Conservation (phyloP, 768 basidiomycete genomes). For the Tephrocybe rancida region DNA sequence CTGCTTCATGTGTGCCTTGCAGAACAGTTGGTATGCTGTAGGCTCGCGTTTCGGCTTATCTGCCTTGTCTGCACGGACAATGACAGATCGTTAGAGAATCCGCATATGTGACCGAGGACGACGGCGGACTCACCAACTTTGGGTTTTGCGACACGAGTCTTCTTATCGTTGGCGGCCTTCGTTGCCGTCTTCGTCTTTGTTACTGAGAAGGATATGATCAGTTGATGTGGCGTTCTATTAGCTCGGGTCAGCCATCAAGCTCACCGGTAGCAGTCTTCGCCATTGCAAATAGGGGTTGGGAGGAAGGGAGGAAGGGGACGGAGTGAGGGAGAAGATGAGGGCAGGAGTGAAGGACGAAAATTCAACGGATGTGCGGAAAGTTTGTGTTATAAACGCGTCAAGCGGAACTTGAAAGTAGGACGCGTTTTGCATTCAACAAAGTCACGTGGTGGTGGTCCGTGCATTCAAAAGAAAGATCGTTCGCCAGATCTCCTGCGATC, state of each 20-base stretch:
- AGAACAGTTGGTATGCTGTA: slow-evolving; percentile 59
- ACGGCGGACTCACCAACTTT: slow-evolving; percentile 32
- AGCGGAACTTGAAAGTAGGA: slow-evolving; percentile 15
- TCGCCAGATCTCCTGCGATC: slow-evolving; percentile 3
- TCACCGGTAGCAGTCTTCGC: slow-evolving; percentile 53
- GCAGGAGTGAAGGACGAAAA: slow-evolving; percentile 15
- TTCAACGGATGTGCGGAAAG: slow-evolving; percentile 12
- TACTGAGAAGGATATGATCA: slow-evolving; percentile 29
- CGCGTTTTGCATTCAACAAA: slow-evolving; percentile 13
- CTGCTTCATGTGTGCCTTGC: slow-evolving; percentile 55
- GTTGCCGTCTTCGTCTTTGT: slow-evolving; percentile 61
- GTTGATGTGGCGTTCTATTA: slow-evolving; percentile 6
- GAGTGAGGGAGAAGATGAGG: slow-evolving; percentile 17
- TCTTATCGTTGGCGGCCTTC: slow-evolving; percentile 49
- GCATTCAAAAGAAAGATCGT: slow-evolving; percentile 7
- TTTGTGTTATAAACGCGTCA: slow-evolving; percentile 22
- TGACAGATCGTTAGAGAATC: not conserved
- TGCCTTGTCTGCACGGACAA: slow-evolving; percentile 29
- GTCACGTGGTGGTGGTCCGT: slow-evolving; percentile 27
- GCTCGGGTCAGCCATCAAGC: slow-evolving; percentile 10
- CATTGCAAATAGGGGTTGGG: slow-evolving; percentile 34
- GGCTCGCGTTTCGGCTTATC: slow-evolving; percentile 62
- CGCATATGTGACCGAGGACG: slow-evolving; percentile 5
- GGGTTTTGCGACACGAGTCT: slow-evolving; percentile 24
- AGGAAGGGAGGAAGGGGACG: slow-evolving; percentile 15